These are phyloP conservation scores for Caloboletus inedulis DNA, from an alignment of 1,284 basidiomycete species.

Conservation along the genomic window DNA sequence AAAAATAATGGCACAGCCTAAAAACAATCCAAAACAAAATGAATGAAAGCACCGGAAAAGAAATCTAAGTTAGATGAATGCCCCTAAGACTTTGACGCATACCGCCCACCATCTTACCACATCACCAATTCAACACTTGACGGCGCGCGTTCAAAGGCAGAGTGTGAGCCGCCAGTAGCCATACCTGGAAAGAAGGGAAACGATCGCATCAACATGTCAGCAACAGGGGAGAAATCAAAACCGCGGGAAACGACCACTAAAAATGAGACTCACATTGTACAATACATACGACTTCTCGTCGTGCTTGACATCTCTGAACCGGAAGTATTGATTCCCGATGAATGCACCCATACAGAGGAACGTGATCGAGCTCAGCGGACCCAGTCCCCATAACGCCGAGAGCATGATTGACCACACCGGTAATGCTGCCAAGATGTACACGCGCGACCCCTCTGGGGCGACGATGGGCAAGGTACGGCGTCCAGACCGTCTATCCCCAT, in stretches of 20 bases:
- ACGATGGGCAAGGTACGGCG: constrained; percentile 41
- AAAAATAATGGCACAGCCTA: too few relatives aligned
- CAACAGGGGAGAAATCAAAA: neutral
- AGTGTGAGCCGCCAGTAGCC: constrained; percentile 11
- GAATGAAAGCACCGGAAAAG: too few relatives aligned
- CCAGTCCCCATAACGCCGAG: constrained; percentile 15
- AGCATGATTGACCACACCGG: constrained; percentile 20
- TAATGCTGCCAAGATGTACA: constrained; percentile 17
- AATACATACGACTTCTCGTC: constrained; percentile 19
- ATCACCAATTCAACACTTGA: constrained; percentile 7
- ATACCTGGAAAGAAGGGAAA: constrained; percentile 1
- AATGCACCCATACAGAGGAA: constrained; percentile 17
- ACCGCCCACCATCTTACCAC: too few relatives aligned
- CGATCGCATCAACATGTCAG: neutral
- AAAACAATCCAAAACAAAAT: too few relatives aligned
- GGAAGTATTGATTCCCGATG: constrained; percentile 19
- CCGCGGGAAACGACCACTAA: neutral
- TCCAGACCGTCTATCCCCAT: constrained; percentile 37
- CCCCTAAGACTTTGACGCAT: too few relatives aligned
- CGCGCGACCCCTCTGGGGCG: constrained; percentile 27
- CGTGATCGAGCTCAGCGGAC: constrained; percentile 3
- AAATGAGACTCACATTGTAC: constrained; percentile 20
- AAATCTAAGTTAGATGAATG: too few relatives aligned
- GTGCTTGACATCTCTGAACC: constrained; percentile 4
- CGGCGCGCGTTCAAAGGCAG: constrained; percentile 10